Base-by-base conservation (phyloP, 352 stramenopile genomes). In the Pythium periplocum region DNA sequence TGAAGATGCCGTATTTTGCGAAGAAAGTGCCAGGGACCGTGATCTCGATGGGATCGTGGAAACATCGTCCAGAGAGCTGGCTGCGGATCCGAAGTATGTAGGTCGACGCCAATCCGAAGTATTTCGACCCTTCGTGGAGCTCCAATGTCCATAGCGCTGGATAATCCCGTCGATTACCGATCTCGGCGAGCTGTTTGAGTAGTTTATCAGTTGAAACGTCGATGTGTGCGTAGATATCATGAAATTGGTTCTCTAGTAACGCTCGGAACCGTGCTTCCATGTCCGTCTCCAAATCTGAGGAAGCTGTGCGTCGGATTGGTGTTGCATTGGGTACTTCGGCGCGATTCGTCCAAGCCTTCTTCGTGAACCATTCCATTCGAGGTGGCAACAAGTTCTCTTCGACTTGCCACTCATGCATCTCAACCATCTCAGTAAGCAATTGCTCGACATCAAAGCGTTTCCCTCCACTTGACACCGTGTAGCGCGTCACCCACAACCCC, bases 301-400 rank as follows among this genome's bases (percentile, higher is more conserved):
- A 3, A 31, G 32, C 2, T 33, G 4, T n/a, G 40, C 47, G 9
- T 38, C 34, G 17, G 4, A 6, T 41, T n/a, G 4, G 4, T n/a
- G 3, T 11, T 38, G 4, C 42, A 31, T n/a, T 36, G 8, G 2
- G 35, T 12, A 6, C 12, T 26, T 4, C 33, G 4, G 12, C 30
- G 6, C 35, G 47, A 26, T 26, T 26, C 2, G 33, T 3, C 53
- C 53, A 59, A 5, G 17, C 4, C 32, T 53, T 47, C 10, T 51
- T 44, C 11, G 33, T 45, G 35, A 41, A 61, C 55, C 55, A 61
- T 9, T 51, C 41, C 47, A 61, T 61, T 17, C 36, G 36, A 4
- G 48, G 10, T 0, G 55, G 55, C 6, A 61, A 39, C n/a, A 61
- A 45, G 2, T 4, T 17, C 11, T 33, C 17, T 26, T 26, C 17